Evolutionary conservation across 192 early-diverging fungal species (phyloP).

Genomic region (Lunasporangiospora selenospora): DNA sequence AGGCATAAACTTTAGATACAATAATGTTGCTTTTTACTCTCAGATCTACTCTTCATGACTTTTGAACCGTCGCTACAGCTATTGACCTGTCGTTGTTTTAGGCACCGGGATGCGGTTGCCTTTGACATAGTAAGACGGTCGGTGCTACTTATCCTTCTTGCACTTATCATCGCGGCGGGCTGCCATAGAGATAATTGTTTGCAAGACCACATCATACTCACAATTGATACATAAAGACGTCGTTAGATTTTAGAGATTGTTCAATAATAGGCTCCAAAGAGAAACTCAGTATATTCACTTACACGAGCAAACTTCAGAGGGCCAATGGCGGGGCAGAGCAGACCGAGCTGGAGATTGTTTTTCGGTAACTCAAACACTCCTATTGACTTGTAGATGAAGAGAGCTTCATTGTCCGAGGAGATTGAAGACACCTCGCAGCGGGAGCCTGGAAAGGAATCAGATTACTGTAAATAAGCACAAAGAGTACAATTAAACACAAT

Average conservation of each 20-base stretch:
- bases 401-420: constrained; percentile 15
- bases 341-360: constrained; percentile 25
- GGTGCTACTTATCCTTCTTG: constrained; percentile 7
- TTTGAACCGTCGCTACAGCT: no score
- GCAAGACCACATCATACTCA: constrained; percentile 5
- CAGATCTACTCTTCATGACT: no score
- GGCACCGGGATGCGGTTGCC: constrained; percentile 16
- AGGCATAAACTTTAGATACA: no score
- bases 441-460: constrained; percentile 8
- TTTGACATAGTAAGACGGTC: constrained; percentile 22
- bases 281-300: neutral
- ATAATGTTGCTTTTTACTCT: no score
- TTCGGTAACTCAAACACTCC: constrained; percentile 18
- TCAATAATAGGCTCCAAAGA: neutral
- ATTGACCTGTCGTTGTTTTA: neutral
- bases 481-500: no score
- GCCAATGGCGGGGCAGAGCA: constrained; percentile 4
- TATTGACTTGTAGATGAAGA: constrained; percentile 3
- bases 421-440: constrained; percentile 14
- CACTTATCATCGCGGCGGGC: neutral
- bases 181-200: constrained; percentile 3
- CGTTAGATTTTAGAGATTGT: neutral
- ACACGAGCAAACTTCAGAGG: constrained; percentile 11
- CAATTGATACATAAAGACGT: neutral
- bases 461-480: neutral